Evolutionary conservation across 192 early-diverging fungal species (phyloP), one percentile per base, ranked within the genome.

Genomic region (Jimgerdemannia flammicorona): DNA sequence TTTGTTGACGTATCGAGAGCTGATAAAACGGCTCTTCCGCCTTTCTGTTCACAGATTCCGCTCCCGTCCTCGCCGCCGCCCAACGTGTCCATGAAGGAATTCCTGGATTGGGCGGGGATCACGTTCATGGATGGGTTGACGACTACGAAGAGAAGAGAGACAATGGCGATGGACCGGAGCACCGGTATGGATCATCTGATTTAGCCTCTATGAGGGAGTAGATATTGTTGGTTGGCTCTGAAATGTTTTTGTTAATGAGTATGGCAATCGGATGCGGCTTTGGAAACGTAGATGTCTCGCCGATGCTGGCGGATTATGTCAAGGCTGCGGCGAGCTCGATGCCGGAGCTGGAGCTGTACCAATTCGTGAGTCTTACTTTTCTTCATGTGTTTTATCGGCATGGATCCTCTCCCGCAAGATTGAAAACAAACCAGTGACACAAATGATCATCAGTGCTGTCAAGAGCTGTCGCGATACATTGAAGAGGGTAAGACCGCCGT

Each of bases 41-140:
- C 0, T 29, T 59, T 10, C 49, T 59, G 6, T 14, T 14, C 49
- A 59, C 14, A 59, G 49, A 59, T 59, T 59, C 49, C 49, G 14
- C 49, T 10, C 14, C 49, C 49, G 49, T 6, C 49, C 49, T 59
- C 49, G 49, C 49, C 49, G 49, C 49, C 67, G 29, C 66, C 66
- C n/a, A 75, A 68, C 4, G 59, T 75, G 67, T 69, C 74, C n/a
- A 18, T 75, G 67, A 65, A 75, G 19, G 74, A 75, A 9, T 75
- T 75, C 68, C 40, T 75, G 66, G 43, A 65, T 4, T 68, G 18
- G 9, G 74, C 67, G 42, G 74, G 74, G 3, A 75, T 75, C 18
- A 68, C 74, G 3, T 75, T 75, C 39, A 75, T 75, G 74, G 74
- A 75, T 43, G 67, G 49, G 43, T 43, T 68, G 40, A 75, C 74